These are phyloP conservation scores for Lodderomyces pseudojiufengensis DNA, from an alignment of 1,139 yeast genomes.

Conservation along the genomic window DNA sequence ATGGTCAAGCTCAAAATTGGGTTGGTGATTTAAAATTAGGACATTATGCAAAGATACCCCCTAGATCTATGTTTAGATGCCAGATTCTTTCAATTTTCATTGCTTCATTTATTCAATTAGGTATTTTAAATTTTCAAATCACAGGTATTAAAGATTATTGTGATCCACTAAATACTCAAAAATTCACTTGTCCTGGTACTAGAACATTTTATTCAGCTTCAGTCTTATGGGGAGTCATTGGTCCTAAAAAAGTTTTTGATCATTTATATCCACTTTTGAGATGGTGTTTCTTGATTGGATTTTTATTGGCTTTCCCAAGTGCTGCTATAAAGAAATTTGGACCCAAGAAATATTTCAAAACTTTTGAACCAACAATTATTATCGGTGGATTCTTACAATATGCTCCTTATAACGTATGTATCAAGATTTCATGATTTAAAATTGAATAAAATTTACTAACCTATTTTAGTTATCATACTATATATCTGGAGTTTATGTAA, in stretches of 20 bases:
- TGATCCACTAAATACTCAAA: slow-evolving; percentile 34
- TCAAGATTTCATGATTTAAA: no score
- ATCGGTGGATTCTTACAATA: slow-evolving; percentile 38
- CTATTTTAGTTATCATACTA: slow-evolving; percentile 44
- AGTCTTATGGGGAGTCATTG: slow-evolving; percentile 65
- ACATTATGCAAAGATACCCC: slow-evolving; percentile 61
- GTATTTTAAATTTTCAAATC: slow-evolving; percentile 52
- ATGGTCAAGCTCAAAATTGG: slow-evolving; percentile 56
- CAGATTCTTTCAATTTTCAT: slow-evolving; percentile 48
- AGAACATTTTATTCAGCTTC: slow-evolving; percentile 52
- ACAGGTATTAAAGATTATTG: slow-evolving; percentile 40
- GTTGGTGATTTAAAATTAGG: slow-evolving; percentile 54
- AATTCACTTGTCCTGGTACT: slow-evolving; percentile 49
- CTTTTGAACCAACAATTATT: slow-evolving; percentile 43
- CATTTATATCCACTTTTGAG: slow-evolving; percentile 46
- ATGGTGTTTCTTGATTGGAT: slow-evolving; percentile 56
- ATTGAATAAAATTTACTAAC: no score
- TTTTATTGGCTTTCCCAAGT: slow-evolving; percentile 41
- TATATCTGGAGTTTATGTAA: slow-evolving; percentile 39
- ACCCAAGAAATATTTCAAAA: slow-evolving; percentile 23
- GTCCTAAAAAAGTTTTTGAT: slow-evolving; percentile 54
- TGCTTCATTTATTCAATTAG: slow-evolving; percentile 49
- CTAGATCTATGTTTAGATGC: slow-evolving; percentile 57
- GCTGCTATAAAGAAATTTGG: slow-evolving; percentile 37
- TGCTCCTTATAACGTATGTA: slow-evolving; percentile 54